These are phyloP conservation scores for Juncus inflexus DNA, from an alignment of 176 grass and related monocot genomes.

Conservation along the genomic window DNA sequence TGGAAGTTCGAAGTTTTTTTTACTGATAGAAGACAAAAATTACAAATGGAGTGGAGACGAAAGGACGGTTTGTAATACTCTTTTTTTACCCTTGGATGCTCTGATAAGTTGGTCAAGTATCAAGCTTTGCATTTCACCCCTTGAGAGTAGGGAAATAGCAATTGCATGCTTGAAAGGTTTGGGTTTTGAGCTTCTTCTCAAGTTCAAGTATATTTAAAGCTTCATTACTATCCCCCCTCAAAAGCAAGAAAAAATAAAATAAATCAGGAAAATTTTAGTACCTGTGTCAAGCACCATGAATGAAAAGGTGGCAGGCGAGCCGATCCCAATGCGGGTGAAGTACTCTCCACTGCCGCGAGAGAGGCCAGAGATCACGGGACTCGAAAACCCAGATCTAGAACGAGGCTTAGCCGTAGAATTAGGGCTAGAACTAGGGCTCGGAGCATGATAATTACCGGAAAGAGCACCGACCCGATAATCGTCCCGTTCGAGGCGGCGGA, in stretches of 20 bases:
- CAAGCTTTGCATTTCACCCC: slow-evolving; percentile 7
- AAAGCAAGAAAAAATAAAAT: background rate
- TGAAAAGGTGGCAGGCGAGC: slow-evolving; percentile 52
- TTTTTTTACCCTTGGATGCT: background rate
- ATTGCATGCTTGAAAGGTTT: too few relatives aligned
- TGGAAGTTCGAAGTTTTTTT: background rate
- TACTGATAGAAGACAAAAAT: slow-evolving; percentile 2
- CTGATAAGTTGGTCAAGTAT: background rate
- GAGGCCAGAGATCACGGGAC: slow-evolving; percentile 64
- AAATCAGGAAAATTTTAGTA: background rate
- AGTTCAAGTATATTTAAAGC: too few relatives aligned
- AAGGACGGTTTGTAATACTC: background rate
- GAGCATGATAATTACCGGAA: background rate
- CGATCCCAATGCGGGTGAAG: slow-evolving; percentile 82
- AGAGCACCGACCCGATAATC: slow-evolving; percentile 17
- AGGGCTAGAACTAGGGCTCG: slow-evolving; percentile 2
- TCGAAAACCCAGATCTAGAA: slow-evolving; percentile 31
- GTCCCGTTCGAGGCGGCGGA: slow-evolving; percentile 34
- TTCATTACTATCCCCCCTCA: too few relatives aligned
- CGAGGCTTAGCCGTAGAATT: slow-evolving; percentile 1
- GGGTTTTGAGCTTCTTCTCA: too few relatives aligned
- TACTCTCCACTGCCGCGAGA: slow-evolving; percentile 92
- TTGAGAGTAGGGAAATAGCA: background rate
- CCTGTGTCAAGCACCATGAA: slow-evolving; percentile 87
- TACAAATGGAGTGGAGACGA: background rate